phyloP scores from a whole-genome alignment of 768 basidiomycete species.

The Mycena filopes region DNA sequence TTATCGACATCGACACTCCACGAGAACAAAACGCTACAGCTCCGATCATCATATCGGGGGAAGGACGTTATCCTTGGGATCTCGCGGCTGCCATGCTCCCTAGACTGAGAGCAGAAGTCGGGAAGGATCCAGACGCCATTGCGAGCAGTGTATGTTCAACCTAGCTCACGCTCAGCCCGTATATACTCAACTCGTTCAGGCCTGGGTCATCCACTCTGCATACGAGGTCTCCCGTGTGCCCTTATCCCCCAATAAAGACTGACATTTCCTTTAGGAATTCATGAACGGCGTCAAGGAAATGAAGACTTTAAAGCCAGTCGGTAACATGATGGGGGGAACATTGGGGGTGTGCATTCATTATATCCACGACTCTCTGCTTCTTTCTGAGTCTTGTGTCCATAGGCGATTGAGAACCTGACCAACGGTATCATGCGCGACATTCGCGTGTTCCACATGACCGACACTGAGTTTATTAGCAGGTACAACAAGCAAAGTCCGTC shows the following conservation, averaged over 20 bases:
- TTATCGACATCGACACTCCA: neutral
- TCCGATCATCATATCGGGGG: neutral
- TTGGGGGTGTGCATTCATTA: too few species aligned
- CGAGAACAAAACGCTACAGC: too few species aligned
- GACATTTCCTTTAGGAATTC: slow-evolving; percentile 15
- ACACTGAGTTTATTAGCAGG: slow-evolving; percentile 15
- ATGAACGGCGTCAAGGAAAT: slow-evolving; percentile 24
- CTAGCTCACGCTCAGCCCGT: neutral
- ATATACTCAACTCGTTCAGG: slow-evolving; percentile 20
- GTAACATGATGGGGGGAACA: too few species aligned
- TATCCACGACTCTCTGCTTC: too few species aligned
- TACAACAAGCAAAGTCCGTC: slow-evolving; percentile 32
- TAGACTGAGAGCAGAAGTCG: slow-evolving; percentile 10
- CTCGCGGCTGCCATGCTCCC: slow-evolving; percentile 25
- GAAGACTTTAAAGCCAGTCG: neutral
- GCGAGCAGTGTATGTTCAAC: slow-evolving; percentile 18
- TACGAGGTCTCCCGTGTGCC: slow-evolving; percentile 23
- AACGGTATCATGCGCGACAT: slow-evolving; percentile 34
- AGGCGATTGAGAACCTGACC: slow-evolving; percentile 27
- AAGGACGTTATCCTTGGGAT: slow-evolving; percentile 35
- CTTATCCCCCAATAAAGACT: neutral
- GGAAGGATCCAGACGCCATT: slow-evolving; percentile 5
- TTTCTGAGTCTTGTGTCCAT: neutral
- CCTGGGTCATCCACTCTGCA: slow-evolving; percentile 34
- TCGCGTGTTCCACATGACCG: slow-evolving; percentile 31